Percentiles rank a stretch among this genome's conserved stretches.
phyloP scores from a whole-genome alignment of 2,329 filamentous ascomycete species.

The Fusarium annulatum region DNA sequence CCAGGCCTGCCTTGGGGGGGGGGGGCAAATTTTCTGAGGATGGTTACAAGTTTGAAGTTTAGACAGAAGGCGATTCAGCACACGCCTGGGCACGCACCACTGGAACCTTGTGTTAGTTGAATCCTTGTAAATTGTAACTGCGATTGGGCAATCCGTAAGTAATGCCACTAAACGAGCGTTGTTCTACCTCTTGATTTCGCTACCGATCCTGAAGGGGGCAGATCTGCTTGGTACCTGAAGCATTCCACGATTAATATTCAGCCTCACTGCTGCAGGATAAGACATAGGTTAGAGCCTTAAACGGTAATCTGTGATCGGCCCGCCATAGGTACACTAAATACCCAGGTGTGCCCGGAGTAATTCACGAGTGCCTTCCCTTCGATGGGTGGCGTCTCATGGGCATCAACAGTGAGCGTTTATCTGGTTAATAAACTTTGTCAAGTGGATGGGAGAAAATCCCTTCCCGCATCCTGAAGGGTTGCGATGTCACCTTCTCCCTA shows the following conservation, averaged over 20 bases:
- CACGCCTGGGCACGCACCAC: conserved; percentile 15
- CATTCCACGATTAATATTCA: conserved; percentile 7
- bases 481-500: conserved; percentile 30
- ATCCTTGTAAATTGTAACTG: conserved; percentile 20
- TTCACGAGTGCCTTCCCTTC: conserved; percentile 3
- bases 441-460: conserved; percentile 28
- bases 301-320: conserved; percentile 6
- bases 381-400: conserved; percentile 34
- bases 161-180: conserved; percentile 18
- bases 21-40: conserved; percentile 7
- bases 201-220: conserved; percentile 9
- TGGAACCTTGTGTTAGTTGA: conserved; percentile 22
- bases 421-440: conserved; percentile 34
- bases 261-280: conserved; percentile 23
- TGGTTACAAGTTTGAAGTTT: conserved; percentile 16
- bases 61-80: conserved; percentile 23
- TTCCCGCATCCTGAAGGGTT: conserved; percentile 29
- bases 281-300: background rate
- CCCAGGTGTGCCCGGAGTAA: background rate
- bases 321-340: background rate
- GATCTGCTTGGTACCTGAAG: conserved; percentile 4
- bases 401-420: conserved; percentile 25
- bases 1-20: background rate
- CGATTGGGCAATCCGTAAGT: conserved; percentile 20
- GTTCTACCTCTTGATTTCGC: conserved; percentile 8